phyloP scores from a whole-genome alignment of 768 basidiomycete genomes.

The Lyophyllum decastes region DNA sequence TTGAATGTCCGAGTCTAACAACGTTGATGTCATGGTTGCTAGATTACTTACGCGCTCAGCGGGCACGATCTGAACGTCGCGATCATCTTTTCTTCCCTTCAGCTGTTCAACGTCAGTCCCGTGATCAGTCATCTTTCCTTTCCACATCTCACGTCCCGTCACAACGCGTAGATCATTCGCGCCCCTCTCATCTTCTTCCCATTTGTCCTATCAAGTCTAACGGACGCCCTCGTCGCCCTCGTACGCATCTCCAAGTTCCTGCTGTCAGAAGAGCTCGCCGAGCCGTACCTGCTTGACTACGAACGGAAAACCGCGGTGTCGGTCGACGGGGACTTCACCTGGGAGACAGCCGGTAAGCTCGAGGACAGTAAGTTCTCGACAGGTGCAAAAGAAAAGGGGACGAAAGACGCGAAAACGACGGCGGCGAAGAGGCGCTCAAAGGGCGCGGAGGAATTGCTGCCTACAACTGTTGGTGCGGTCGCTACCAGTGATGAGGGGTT shows the following conservation, averaged over 20 bases:
- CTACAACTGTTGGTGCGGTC: slow-evolving; percentile 16
- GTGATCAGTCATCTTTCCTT: not conserved
- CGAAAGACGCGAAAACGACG: slow-evolving; percentile 12
- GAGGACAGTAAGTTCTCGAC: slow-evolving; percentile 8
- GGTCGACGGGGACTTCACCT: slow-evolving; percentile 52
- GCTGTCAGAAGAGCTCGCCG: slow-evolving; percentile 53
- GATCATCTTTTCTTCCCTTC: slow-evolving; percentile 57
- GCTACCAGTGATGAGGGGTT: slow-evolving; percentile 19
- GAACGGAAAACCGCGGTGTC: no score
- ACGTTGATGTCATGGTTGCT: slow-evolving; percentile 2
- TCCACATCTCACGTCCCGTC: no score
- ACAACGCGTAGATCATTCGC: slow-evolving; percentile 58
- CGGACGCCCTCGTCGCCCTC: slow-evolving; percentile 53
- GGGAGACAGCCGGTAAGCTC: slow-evolving; percentile 41
- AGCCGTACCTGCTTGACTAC: slow-evolving; percentile 38
- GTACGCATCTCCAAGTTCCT: slow-evolving; percentile 49
- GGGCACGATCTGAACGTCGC: slow-evolving; percentile 57
- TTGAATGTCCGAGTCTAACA: not conserved
- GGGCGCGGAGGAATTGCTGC: slow-evolving; percentile 21
- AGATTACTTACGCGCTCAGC: slow-evolving; percentile 65
- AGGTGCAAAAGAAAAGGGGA: slow-evolving; percentile 15
- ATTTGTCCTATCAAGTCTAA: slow-evolving; percentile 46
- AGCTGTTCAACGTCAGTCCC: slow-evolving; percentile 56
- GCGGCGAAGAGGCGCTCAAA: slow-evolving; percentile 13
- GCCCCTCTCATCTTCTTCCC: slow-evolving; percentile 61